Evolutionary conservation across 78 protist species (phyloP), one percentile per base, ranked within the genome.

Genomic region (Ministeria vibrans): DNA sequence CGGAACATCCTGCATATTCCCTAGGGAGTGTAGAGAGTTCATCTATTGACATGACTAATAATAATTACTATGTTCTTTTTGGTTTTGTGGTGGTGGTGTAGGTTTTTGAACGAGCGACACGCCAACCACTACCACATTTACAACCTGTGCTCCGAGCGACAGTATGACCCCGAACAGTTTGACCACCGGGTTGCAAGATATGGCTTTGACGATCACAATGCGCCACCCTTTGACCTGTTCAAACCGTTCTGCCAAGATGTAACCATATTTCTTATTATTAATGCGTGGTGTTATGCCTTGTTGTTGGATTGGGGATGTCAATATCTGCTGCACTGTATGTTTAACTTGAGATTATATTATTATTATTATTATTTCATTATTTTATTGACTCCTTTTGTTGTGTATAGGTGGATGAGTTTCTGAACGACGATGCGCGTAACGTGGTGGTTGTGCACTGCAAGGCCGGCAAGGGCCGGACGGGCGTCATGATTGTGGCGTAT

Each of bases 71-170:
- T n/a, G n/a, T n/a, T n/a, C n/a, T 7, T 7, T 20, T 59, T 59
- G 34, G 55, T 49, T 59, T 59, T 7, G 36, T 20, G 66, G 36
- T 53, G 20, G n/a, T 36, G 53, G 5, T 41, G 3, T 23, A 89
- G 78, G 39, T 90, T 86, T 43, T 49, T 90, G 6, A 88, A 86
- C 46, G 75, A 39, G 13, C 51, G 72, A 42, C 91, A 84, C 66
- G 46, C 70, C 32, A 87, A 87, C 81, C 88, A 84, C 66, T 91
- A 87, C 69, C 46, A 49, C 61, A 89, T 92, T 28, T 92, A 92
- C 68, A 92, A 92, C 75, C 80, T 92, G 72, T 87, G 95, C 82
- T 87, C 91, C 27, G 95, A 91, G 61, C 77, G 95, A 32, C 64
- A 63, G 41, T 91, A 91, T 71, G 95, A 88, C 53, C 84, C 86